A percentile compares a stretch with the other conserved stretches of the same genome.
phyloP scores from a whole-genome alignment of 768 basidiomycete genomes.

The Strobilomyces echinocephalus region DNA sequence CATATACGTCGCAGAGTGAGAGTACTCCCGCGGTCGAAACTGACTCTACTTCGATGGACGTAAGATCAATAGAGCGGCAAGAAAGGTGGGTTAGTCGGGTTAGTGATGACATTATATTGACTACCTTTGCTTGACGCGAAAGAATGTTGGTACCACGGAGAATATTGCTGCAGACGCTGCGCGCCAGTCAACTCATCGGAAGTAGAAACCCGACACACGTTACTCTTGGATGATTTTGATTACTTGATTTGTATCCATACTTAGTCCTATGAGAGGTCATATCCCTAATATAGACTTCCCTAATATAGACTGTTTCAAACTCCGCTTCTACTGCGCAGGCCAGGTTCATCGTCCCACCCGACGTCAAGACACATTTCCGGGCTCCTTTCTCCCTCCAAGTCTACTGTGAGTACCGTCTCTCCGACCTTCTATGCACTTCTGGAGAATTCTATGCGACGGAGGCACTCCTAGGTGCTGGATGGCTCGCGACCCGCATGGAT shows the following conservation, averaged over 20 bases:
- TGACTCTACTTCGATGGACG: not conserved
- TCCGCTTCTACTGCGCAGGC: conserved; percentile 17
- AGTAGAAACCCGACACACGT: not conserved
- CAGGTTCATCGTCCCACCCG: conserved; percentile 31
- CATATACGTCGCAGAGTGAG: not conserved
- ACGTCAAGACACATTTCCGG: conserved; percentile 35
- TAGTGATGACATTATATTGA: too few relatives aligned
- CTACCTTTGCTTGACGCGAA: not conserved
- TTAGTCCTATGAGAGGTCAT: conserved; percentile 4
- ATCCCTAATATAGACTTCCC: conserved; percentile 10
- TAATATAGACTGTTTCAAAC: conserved; percentile 16
- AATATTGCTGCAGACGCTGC: not conserved
- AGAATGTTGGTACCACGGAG: not conserved
- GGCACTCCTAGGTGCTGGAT: conserved; percentile 31
- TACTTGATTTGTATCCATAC: not conserved
- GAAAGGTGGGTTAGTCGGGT: conserved; percentile 12
- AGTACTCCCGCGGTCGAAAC: not conserved
- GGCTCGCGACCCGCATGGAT: conserved; percentile 25
- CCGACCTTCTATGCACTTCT: not conserved
- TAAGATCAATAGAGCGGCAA: not conserved
- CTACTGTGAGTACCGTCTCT: conserved; percentile 19
- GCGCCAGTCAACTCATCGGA: conserved; percentile 6
- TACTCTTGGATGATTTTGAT: not conserved
- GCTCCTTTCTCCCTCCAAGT: conserved; percentile 19
- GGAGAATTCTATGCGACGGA: conserved; percentile 3